Conservation (phyloP, 768 basidiomycete species). For the Phanerochaete sordida region DNA sequence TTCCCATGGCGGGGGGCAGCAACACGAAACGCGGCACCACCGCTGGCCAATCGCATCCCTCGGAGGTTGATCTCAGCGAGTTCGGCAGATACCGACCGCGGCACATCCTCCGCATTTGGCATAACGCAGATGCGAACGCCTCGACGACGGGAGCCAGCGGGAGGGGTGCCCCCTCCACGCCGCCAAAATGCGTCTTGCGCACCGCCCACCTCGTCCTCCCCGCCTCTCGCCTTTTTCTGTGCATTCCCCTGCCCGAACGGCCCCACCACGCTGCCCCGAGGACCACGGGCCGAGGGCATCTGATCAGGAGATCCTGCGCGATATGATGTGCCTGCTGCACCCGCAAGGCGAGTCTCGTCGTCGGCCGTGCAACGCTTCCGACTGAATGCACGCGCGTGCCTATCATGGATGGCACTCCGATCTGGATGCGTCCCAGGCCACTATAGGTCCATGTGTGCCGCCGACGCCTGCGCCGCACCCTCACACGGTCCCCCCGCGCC, state of each 20-base stretch:
- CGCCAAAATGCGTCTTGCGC: not conserved
- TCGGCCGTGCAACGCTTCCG: not conserved
- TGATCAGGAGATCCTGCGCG: not conserved
- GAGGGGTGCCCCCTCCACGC: not conserved
- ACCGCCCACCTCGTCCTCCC: not conserved
- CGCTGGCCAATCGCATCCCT: not conserved
- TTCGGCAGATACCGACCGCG: not conserved
- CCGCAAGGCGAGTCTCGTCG: not conserved
- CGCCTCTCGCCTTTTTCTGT: not conserved
- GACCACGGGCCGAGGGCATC: not conserved
- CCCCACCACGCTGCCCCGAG: not conserved
- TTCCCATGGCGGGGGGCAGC: not conserved
- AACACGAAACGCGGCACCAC: not conserved
- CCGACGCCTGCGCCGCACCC: not conserved
- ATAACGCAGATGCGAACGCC: not conserved
- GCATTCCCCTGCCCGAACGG: not conserved
- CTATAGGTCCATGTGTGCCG: not conserved
- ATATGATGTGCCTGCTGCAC: not conserved
- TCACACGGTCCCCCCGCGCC: not conserved
- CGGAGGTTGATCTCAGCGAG: slow-evolving; percentile 11
- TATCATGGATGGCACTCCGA: not conserved
- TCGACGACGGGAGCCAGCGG: not conserved
- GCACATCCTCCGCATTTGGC: not conserved
- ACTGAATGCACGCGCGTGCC: not conserved
- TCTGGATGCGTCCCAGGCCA: not conserved